A percentile compares a stretch with the other conserved stretches of the same genome.
phyloP scores from a whole-genome alignment of 2,329 filamentous ascomycete species.

The Xylaria sp. region DNA sequence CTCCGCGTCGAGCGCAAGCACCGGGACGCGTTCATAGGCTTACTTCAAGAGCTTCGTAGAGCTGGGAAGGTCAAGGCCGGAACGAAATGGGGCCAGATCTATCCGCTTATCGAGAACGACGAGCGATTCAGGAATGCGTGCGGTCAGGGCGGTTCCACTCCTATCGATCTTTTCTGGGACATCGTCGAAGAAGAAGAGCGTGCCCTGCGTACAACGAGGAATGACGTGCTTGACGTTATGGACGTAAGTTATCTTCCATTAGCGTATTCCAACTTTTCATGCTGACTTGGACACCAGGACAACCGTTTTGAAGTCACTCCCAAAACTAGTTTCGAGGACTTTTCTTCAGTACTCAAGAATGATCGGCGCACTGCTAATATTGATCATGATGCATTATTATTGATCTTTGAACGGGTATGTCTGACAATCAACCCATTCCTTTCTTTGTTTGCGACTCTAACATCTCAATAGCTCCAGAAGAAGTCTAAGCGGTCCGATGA shows the following conservation, averaged over 20 bases:
- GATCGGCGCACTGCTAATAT: conserved; percentile 88
- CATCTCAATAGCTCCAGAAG: conserved; percentile 68
- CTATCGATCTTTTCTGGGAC: conserved; percentile 95
- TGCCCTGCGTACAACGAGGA: conserved; percentile 76
- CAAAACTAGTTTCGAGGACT: conserved; percentile 87
- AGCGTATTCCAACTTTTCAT: background rate
- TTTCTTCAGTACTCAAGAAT: conserved; percentile 77
- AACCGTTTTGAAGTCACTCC: conserved; percentile 88
- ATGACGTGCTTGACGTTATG: conserved; percentile 84
- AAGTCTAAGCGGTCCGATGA: conserved; percentile 74
- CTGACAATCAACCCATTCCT: background rate
- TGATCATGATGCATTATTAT: conserved; percentile 73
- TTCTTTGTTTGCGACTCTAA: conserved; percentile 32
- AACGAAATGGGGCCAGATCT: conserved; percentile 84
- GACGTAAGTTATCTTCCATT: conserved; percentile 62
- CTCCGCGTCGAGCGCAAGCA: conserved; percentile 82
- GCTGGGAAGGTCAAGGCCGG: conserved; percentile 85
- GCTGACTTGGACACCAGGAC: conserved; percentile 61
- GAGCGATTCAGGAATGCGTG: conserved; percentile 81
- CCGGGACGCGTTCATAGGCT: conserved; percentile 75
- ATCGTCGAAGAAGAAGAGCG: conserved; percentile 91
- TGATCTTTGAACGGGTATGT: conserved; percentile 81
- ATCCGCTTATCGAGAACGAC: conserved; percentile 75
- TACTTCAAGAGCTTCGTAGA: conserved; percentile 74
- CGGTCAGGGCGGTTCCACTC: conserved; percentile 80